A percentile compares a stretch with the other conserved stretches of the same genome.
These are phyloP conservation scores for Sherardia arvensis DNA, from an alignment of 257 asterid species.

Conservation along the genomic window DNA sequence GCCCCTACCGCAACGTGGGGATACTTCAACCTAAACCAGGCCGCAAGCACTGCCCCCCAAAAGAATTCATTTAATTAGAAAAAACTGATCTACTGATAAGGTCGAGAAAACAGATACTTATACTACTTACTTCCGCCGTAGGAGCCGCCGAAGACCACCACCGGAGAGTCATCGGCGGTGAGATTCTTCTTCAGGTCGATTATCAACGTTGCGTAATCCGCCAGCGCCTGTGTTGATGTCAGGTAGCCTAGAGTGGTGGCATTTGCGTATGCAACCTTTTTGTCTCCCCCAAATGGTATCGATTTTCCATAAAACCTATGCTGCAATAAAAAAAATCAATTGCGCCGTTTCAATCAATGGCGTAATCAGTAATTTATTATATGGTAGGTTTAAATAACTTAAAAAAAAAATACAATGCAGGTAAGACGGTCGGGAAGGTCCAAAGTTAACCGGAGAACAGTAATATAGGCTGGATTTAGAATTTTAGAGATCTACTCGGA, in stretches of 20 bases:
- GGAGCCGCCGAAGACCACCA: slow-evolving; percentile 88
- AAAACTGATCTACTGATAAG: no score
- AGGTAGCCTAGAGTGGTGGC: slow-evolving; percentile 68
- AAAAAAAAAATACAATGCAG: no score
- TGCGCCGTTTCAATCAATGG: no score
- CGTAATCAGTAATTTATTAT: no score
- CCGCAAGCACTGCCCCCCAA: slow-evolving; percentile 63
- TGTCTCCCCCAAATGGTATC: slow-evolving; percentile 61
- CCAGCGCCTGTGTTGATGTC: slow-evolving; percentile 81
- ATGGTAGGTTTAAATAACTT: no score
- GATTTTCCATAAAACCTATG: slow-evolving; percentile 89
- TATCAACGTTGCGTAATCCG: slow-evolving; percentile 75
- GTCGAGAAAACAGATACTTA: no score
- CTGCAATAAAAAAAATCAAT: slow-evolving; percentile 32
- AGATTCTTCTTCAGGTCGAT: slow-evolving; percentile 63
- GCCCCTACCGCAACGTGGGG: slow-evolving; percentile 89
- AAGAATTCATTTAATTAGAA: no score
- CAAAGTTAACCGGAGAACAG: no score
- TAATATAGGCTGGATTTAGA: no score
- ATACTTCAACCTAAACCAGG: slow-evolving; percentile 92
- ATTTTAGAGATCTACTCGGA: no score
- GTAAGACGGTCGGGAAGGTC: no score
- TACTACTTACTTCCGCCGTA: slow-evolving; percentile 70
- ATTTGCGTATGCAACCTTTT: slow-evolving; percentile 52
- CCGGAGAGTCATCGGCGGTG: slow-evolving; percentile 58